Base-by-base conservation (phyloP, 148 eudicot species). In the Tetragonia tetragonoides region DNA sequence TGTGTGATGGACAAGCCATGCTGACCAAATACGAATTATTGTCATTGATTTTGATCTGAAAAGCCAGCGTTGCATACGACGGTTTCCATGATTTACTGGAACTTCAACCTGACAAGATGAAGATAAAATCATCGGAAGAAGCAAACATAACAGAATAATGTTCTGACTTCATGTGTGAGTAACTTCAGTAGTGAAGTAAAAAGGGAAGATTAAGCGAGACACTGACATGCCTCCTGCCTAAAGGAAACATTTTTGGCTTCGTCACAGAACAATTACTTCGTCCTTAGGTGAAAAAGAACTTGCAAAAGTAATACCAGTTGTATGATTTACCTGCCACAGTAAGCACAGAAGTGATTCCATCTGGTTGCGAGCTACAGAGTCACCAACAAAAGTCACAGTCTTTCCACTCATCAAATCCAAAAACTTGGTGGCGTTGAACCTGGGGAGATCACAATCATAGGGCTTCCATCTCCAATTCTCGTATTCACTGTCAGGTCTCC, bases 401-500 rank as follows among this genome's bases (percentile, higher is more conserved):
- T 89, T 89, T 41, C 93, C 93, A 80, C 90, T 86, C 93, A 89
- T 89, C 66, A 89, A 42, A 78, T 87, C 89, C 74, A 89, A 69
- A 75, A 89, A 89, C 57, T 86, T 87, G 72, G 81, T 87, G 5
- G 57, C 72, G 69, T 88, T 83, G 78, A 86, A 89, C 53, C 90
- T 78, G 10, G 97, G 97, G 68, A 93, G 90, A 64, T 87, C 89
- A 76, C 97, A 93, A 57, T 87, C 68, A 21, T 86, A 73, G 44
- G 97, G 97, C 79, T 86, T 89, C 97, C 97, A 93, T 87, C 92
- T 85, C 93, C 91, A 93, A 72, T 80, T 89, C 81, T 93, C 93
- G 73, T 93, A 93, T 64, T 89, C 93, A 77, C 87, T 93, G 80
- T 93, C 97, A 15, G 97, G 97, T 84, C 97, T 90, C 73, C 95